Base-by-base conservation (phyloP, 345 rosid genomes). In the Melastoma malabathricum region DNA sequence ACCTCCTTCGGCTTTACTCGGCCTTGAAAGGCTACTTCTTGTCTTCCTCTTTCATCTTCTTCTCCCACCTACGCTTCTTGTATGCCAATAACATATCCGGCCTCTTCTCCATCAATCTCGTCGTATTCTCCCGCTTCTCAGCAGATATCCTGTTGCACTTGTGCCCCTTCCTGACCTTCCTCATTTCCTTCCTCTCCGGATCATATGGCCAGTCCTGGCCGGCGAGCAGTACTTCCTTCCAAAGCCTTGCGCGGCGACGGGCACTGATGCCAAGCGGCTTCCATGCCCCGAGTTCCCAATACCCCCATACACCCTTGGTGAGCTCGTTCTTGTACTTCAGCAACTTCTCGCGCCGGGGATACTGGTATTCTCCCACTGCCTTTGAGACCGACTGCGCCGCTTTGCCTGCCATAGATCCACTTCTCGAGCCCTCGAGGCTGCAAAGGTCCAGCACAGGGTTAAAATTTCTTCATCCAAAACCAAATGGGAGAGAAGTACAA, bases 41-140 rank as follows among this genome's bases (percentile, higher is more conserved):
- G 52, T 86, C 94, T 63, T 89, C 97, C 70, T 79, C 94, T 72
- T 79, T 86, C 84, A 86, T 78, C 71, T 90, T 90, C 83, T 78
- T 83, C 68, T 81, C 92, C 98, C 98, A 90, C 62, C 80, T 76
- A 52, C 92, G 80, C 82, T 83, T 90, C 89, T 82, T 90, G 76
- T 90, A 83, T 2, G 69, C 96, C 55, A 76, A 76, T 34, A 90
- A 63, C 89, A 80, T 75, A 20, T 70, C 74, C 2, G 94, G 96
- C 98, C 86, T 90, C 68, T 83, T 75, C 79, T 67, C 68, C 98
- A 90, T 84, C 58, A 86, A 60, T 59, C 79, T 78, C 5, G 69
- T 94, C 0, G 98, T 90, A 23, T 90, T 90, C 50, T 63, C 96
- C 0, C 94, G 74, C 57, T 78, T 90, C 75, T 82, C 92, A 4